These are phyloP conservation scores for Sporisorium iseilematis-ciliati DNA, from an alignment of 1,284 basidiomycete species.

Conservation along the genomic window DNA sequence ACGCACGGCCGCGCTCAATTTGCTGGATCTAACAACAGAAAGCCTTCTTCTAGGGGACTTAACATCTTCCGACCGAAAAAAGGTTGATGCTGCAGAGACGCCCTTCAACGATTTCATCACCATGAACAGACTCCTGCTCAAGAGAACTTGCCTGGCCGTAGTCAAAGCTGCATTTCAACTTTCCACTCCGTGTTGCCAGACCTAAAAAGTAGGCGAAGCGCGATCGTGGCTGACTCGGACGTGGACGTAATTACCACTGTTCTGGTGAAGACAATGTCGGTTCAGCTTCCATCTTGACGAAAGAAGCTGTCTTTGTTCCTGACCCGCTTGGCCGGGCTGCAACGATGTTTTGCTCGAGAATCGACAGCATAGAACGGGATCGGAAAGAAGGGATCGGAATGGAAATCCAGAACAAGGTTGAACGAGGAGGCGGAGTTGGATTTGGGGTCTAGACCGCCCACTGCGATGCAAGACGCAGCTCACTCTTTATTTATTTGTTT, in stretches of 20 bases:
- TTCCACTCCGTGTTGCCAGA: too few relatives aligned
- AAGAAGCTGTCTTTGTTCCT: too few relatives aligned
- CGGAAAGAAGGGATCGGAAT: background rate
- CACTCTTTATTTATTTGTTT: background rate
- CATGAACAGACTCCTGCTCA: too few relatives aligned
- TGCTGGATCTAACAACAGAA: background rate
- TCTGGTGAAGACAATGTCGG: too few relatives aligned
- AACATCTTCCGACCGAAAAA: background rate
- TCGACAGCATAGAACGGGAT: background rate
- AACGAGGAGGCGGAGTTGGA: constrained; percentile 2
- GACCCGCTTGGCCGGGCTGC: background rate
- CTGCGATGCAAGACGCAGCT: background rate
- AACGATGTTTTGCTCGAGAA: background rate
- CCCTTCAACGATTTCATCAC: too few relatives aligned
- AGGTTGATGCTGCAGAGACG: too few relatives aligned
- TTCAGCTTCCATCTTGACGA: too few relatives aligned
- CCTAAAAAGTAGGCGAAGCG: too few relatives aligned
- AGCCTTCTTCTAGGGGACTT: background rate
- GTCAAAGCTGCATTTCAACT: too few relatives aligned
- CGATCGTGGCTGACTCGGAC: too few relatives aligned
- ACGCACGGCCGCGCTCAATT: background rate
- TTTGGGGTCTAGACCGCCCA: background rate
- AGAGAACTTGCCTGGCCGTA: too few relatives aligned
- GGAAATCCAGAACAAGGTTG: background rate
- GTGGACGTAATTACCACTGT: too few relatives aligned